A percentile compares a stretch with the other conserved stretches of the same genome.
These are phyloP conservation scores for Begonia loranthoides DNA, from an alignment of 306 rosid genomes.

Conservation along the genomic window DNA sequence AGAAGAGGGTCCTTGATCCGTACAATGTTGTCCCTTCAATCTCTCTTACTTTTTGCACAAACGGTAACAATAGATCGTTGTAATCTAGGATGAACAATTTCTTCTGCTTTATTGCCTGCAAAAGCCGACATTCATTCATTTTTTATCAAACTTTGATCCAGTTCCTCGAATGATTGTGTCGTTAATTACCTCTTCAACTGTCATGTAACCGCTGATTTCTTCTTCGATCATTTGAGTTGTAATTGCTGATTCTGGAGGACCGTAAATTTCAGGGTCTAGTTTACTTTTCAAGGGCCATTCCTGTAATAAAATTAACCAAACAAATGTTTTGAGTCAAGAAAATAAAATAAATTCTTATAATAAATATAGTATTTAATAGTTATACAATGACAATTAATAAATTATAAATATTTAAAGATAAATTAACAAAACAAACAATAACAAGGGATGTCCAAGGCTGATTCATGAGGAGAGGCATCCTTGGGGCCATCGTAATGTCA, in stretches of 20 bases:
- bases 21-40: slow-evolving; percentile 54
- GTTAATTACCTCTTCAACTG: slow-evolving; percentile 36
- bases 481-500: no score
- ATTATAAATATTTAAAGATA: no score
- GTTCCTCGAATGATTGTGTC: no score
- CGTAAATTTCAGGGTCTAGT: slow-evolving; percentile 53
- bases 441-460: no score
- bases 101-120: slow-evolving; percentile 54
- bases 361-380: no score
- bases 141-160: no score
- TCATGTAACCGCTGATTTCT: slow-evolving; percentile 37
- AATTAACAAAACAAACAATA: no score
- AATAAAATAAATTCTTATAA: neutral
- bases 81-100: slow-evolving; percentile 63
- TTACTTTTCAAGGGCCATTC: slow-evolving; percentile 89
- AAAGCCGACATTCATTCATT: neutral
- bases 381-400: no score
- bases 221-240: slow-evolving; percentile 38
- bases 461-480: no score
- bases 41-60: slow-evolving; percentile 42
- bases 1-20: slow-evolving; percentile 69
- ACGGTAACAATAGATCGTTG: slow-evolving; percentile 60
- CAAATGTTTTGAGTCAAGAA: neutral
- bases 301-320: slow-evolving; percentile 12
- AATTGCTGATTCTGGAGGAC: slow-evolving; percentile 56